phyloP scores from a whole-genome alignment of 23 red algal species.

The Cyanidioschyzon merolae region DNA sequence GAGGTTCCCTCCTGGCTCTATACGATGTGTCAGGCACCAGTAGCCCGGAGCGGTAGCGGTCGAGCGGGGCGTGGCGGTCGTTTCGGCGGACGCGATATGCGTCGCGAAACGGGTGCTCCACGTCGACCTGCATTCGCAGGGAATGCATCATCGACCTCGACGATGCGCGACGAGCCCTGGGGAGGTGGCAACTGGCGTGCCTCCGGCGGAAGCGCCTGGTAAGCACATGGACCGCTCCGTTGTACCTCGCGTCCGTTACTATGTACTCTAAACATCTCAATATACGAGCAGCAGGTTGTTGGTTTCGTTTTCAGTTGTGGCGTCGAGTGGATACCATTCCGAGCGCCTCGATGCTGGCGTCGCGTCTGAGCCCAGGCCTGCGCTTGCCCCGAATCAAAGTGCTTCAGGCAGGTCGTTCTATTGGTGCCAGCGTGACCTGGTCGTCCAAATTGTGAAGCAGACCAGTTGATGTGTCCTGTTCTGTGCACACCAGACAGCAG shows the following conservation, averaged over 20 bases:
- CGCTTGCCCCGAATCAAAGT: too few species aligned
- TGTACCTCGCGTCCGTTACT: neutral
- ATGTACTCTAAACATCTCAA: neutral
- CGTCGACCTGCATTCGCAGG: neutral
- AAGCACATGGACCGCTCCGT: neutral
- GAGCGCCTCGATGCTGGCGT: too few species aligned
- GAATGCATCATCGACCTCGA: neutral
- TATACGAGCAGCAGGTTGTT: too few species aligned
- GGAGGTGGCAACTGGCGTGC: conserved; percentile 13
- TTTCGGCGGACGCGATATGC: conserved; percentile 18
- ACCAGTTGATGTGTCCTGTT: too few species aligned
- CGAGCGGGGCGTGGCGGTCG: conserved; percentile 43
- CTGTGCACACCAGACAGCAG: too few species aligned
- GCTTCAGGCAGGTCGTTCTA: too few species aligned
- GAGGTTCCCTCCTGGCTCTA: conserved; percentile 83
- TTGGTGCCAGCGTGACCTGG: too few species aligned
- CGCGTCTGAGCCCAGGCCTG: too few species aligned
- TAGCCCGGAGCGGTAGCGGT: conserved; percentile 29
- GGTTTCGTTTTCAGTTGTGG: too few species aligned
- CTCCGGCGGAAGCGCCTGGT: conserved; percentile 14
- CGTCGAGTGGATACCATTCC: too few species aligned
- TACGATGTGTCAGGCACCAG: conserved; percentile 44
- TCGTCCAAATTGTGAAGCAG: too few species aligned
- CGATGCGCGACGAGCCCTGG: conserved; percentile 1
- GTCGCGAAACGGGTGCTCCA: neutral